Percentiles rank a stretch among this genome's conserved stretches.
Conservation (phyloP, 257 asterid species). For the Petrea volubilis region DNA sequence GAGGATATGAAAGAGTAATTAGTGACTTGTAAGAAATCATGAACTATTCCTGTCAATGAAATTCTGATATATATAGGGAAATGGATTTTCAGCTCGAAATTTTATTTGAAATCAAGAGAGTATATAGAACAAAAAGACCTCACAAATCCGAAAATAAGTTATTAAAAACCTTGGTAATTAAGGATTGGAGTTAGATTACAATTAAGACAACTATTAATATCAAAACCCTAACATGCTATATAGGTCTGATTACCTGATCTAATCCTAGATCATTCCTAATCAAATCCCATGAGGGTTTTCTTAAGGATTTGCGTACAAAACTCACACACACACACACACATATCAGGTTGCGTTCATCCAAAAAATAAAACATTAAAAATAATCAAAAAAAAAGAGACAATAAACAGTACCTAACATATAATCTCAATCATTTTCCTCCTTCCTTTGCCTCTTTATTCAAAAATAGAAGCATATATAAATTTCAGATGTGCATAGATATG, state of each 20-base stretch:
- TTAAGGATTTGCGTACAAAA: not conserved
- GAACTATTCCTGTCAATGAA: too few relatives aligned
- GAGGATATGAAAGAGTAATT: not conserved
- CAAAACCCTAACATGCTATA: slow-evolving; percentile 8
- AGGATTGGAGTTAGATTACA: too few relatives aligned
- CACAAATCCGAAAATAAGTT: not conserved
- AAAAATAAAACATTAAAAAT: not conserved
- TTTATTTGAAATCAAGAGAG: too few relatives aligned
- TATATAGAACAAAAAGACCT: too few relatives aligned
- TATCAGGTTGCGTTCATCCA: not conserved
- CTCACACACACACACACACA: not conserved
- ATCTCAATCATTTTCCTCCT: not conserved
- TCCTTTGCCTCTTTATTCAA: not conserved
- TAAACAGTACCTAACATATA: not conserved
- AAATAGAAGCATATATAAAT: not conserved
- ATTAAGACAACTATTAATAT: not conserved
- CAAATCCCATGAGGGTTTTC: not conserved
- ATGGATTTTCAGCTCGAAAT: too few relatives aligned
- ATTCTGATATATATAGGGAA: too few relatives aligned
- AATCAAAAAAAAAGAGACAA: not conserved
- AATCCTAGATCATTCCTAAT: not conserved
- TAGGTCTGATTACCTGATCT: not conserved
- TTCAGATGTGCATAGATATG: not conserved
- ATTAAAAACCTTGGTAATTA: too few relatives aligned
- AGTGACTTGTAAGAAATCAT: too few relatives aligned